A percentile compares a stretch with the other conserved stretches of the same genome.
phyloP scores from a whole-genome alignment of 1,284 basidiomycete species.

The Ceratobasidium sp. region DNA sequence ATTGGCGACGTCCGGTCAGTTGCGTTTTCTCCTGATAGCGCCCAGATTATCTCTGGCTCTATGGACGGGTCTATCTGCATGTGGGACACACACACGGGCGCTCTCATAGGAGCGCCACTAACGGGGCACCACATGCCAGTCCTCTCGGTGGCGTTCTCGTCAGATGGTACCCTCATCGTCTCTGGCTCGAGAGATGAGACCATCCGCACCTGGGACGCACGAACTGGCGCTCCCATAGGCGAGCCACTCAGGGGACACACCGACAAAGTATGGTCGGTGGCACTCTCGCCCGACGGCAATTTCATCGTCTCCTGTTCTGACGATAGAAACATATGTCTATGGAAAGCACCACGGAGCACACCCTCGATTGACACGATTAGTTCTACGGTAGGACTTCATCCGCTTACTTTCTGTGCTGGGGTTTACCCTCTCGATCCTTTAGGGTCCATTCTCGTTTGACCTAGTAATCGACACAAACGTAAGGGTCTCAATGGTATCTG shows the following conservation, averaged over 20 bases:
- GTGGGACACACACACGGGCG: constrained; percentile 27
- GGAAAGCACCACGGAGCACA: background rate
- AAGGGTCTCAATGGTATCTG: too few relatives aligned
- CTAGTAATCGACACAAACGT: too few relatives aligned
- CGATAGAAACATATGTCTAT: background rate
- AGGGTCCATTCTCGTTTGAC: too few relatives aligned
- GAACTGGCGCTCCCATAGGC: background rate
- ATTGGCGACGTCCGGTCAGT: constrained; percentile 14
- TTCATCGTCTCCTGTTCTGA: background rate
- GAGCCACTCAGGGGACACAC: constrained; percentile 36
- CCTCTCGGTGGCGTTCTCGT: constrained; percentile 22
- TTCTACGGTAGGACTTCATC: too few relatives aligned
- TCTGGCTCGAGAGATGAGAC: constrained; percentile 42
- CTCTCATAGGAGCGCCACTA: background rate
- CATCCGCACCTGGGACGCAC: constrained; percentile 35
- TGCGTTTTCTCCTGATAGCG: constrained; percentile 21
- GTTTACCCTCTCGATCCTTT: too few relatives aligned
- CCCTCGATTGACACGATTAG: too few relatives aligned
- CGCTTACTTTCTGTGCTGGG: too few relatives aligned
- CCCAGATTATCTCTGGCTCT: constrained; percentile 20
- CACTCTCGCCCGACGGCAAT: constrained; percentile 16
- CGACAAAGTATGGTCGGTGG: constrained; percentile 1
- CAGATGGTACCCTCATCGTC: constrained; percentile 30
- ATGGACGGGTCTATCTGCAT: constrained; percentile 1
- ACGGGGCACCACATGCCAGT: constrained; percentile 21